A percentile compares a stretch with the other conserved stretches of the same genome.
Conservation (phyloP, 163 green algal genomes). For the Chlamydomonas reinhardtii region DNA sequence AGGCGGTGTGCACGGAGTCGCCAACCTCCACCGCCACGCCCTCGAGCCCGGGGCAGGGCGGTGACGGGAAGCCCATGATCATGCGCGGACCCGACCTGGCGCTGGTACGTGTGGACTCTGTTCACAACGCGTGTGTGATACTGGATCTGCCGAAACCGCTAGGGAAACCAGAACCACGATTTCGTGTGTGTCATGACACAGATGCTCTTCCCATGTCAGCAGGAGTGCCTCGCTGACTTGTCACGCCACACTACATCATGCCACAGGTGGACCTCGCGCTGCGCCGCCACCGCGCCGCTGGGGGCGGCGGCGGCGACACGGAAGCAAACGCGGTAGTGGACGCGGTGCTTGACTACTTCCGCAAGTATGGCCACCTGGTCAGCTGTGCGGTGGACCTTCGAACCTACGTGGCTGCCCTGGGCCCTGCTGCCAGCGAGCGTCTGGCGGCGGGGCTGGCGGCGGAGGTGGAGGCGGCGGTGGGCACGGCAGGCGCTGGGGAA, state of each 20-base stretch:
- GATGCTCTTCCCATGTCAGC: not conserved
- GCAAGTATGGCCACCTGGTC: slow-evolving; percentile 58
- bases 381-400: slow-evolving; percentile 78
- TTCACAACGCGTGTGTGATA: too few relatives aligned
- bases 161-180: too few relatives aligned
- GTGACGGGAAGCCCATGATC: slow-evolving; percentile 18
- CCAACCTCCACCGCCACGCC: not conserved
- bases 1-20: not conserved
- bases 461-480: not conserved
- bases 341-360: slow-evolving; percentile 57
- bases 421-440: not conserved
- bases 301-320: not conserved
- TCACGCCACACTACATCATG: too few relatives aligned
- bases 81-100: slow-evolving; percentile 47
- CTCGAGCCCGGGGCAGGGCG: not conserved
- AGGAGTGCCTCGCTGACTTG: too few relatives aligned
- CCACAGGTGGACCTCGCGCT: slow-evolving; percentile 47
- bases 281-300: not conserved
- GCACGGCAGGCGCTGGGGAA: not conserved
- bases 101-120: slow-evolving; percentile 26
- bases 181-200: too few relatives aligned
- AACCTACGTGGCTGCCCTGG: slow-evolving; percentile 50
- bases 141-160: too few relatives aligned
- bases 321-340: slow-evolving; percentile 59
- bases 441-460: slow-evolving; percentile 6